These are phyloP conservation scores for barley (Hordeum vulgare) DNA, from an alignment of 176 grass and related monocot species.

Conservation along the genomic window MorexV3_pseudomolecules_assembly NC_058520.1:477754038-477754537, in stretches of 20 bases:
- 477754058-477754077: slow-evolving; percentile 98
- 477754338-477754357: slow-evolving; percentile 7
- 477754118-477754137: slow-evolving; percentile 85
- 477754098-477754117: slow-evolving; percentile 93
- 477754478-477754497: neutral
- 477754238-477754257: neutral
- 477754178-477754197: slow-evolving; percentile 76
- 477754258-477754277: neutral
- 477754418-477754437: neutral
- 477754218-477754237: slow-evolving; percentile 36
- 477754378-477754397: neutral
- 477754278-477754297: neutral
- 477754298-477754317: neutral
- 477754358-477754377: neutral
- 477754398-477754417: slow-evolving; percentile 1
- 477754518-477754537: slow-evolving; percentile 5
- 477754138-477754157: slow-evolving; percentile 91
- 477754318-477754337: neutral
- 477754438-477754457: neutral
- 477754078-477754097: slow-evolving; percentile 95
- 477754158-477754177: slow-evolving; percentile 94
- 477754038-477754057: neutral
- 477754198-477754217: slow-evolving; percentile 98
- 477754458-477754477: neutral
- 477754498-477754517: neutral